phyloP scores from a whole-genome alignment of 2,329 filamentous ascomycete species.

The Pseudogymnoascus sp. region DNA sequence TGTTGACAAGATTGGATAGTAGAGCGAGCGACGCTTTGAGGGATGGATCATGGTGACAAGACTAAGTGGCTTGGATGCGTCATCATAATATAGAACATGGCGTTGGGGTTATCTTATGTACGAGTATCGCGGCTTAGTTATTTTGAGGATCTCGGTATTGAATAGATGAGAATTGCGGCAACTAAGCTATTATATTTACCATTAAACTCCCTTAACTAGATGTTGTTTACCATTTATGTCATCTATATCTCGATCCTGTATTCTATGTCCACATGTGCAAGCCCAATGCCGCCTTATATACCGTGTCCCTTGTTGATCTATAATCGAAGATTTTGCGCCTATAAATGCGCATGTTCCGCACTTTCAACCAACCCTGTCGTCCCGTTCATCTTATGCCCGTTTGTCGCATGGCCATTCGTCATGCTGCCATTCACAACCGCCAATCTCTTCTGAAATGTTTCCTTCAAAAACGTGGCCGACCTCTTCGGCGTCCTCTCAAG shows the following conservation, averaged over 20 bases:
- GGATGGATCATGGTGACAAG: slow-evolving; percentile 20
- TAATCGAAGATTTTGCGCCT: neutral
- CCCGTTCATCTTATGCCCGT: neutral
- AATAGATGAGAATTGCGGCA: neutral
- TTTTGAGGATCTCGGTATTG: neutral
- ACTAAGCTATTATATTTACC: neutral
- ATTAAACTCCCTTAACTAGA: neutral
- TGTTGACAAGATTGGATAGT: slow-evolving; percentile 34
- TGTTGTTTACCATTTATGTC: neutral
- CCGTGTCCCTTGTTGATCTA: neutral
- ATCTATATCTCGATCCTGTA: neutral
- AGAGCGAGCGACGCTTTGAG: slow-evolving; percentile 36
- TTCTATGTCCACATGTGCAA: neutral
- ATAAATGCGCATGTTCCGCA: too few species aligned
- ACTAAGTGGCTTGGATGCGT: neutral
- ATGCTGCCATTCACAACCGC: neutral
- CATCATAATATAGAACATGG: neutral
- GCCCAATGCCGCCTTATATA: neutral
- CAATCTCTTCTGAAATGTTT: slow-evolving; percentile 11
- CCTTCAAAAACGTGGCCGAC: slow-evolving; percentile 20
- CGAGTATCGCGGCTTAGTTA: neutral
- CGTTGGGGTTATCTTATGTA: neutral
- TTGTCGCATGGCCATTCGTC: neutral
- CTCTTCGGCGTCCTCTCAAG: slow-evolving; percentile 23
- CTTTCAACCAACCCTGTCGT: neutral